Percentiles rank a stretch among this genome's conserved stretches.
Evolutionary conservation across 2,329 filamentous ascomycete species (phyloP).

Genomic region (Sphaerulina populicola): DNA sequence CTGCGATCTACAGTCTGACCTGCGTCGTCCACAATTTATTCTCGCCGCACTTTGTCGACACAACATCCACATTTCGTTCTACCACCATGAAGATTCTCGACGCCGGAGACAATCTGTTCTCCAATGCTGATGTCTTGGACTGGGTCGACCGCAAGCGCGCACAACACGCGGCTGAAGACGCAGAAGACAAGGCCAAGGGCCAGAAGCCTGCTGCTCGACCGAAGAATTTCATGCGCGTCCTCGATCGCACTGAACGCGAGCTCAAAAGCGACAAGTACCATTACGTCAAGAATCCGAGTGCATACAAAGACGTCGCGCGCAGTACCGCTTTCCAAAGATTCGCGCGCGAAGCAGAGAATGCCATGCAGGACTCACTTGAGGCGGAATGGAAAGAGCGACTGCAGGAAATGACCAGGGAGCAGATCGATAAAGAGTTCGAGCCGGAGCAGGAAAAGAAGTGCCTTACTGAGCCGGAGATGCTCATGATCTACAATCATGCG

Average conservation of each 20-base stretch:
- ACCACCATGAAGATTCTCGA: constrained; percentile 30
- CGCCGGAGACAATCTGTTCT: constrained; percentile 31
- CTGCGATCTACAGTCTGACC: no score
- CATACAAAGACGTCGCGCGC: constrained; percentile 23
- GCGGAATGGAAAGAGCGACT: constrained; percentile 23
- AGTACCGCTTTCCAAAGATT: constrained; percentile 22
- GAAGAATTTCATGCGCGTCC: constrained; percentile 27
- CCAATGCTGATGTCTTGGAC: constrained; percentile 32
- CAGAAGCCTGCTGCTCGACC: constrained; percentile 22
- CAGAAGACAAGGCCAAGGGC: constrained; percentile 21
- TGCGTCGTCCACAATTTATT: no score
- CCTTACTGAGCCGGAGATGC: constrained; percentile 31
- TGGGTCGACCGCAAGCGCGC: constrained; percentile 29
- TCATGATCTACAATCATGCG: constrained; percentile 31
- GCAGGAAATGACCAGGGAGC: constrained; percentile 21
- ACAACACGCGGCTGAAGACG: constrained; percentile 30
- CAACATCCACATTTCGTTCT: not conserved
- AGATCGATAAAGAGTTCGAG: constrained; percentile 25
- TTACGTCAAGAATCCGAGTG: constrained; percentile 25
- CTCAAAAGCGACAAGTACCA: constrained; percentile 27
- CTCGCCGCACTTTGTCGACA: not conserved
- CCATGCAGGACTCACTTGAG: constrained; percentile 24
- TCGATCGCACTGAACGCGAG: constrained; percentile 29
- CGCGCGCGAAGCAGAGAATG: constrained; percentile 20
- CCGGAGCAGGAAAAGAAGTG: constrained; percentile 29